phyloP scores from a whole-genome alignment of 768 basidiomycete species.

The Phaffia tasmanica region DNA sequence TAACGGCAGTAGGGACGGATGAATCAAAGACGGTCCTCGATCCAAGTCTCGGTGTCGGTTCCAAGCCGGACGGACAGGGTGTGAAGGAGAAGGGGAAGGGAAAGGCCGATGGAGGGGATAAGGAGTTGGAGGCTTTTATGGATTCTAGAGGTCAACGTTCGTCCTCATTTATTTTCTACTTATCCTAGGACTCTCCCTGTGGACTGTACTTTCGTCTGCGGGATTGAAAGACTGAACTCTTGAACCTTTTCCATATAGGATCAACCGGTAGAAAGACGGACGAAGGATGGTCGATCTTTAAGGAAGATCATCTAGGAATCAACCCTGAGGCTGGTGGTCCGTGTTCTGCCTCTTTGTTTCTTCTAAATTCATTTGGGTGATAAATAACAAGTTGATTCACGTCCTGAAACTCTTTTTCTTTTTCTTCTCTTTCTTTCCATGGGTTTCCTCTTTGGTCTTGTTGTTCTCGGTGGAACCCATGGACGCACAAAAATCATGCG shows the following conservation, averaged over 20 bases:
- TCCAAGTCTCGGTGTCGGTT: slow-evolving; percentile 21
- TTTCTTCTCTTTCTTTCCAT: slow-evolving; percentile 6
- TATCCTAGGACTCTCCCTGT: background rate
- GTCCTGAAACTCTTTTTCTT: background rate
- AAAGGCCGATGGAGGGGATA: slow-evolving; percentile 19
- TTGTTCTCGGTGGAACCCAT: background rate
- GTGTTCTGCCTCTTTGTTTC: background rate
- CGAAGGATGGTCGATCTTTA: slow-evolving; percentile 39
- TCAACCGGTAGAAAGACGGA: slow-evolving; percentile 35
- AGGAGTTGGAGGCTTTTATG: slow-evolving; percentile 35
- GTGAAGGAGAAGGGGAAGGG: slow-evolving; percentile 26
- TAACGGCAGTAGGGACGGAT: background rate
- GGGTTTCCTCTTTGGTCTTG: background rate
- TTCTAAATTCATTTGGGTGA: background rate
- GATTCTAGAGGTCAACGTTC: slow-evolving; percentile 35
- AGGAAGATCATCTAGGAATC: slow-evolving; percentile 37
- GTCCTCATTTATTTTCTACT: slow-evolving; percentile 23
- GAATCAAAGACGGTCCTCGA: slow-evolving; percentile 26
- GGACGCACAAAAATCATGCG: too few relatives aligned
- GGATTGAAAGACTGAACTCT: slow-evolving; percentile 3
- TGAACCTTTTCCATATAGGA: slow-evolving; percentile 20
- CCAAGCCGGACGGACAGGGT: slow-evolving; percentile 19
- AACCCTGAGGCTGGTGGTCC: slow-evolving; percentile 37
- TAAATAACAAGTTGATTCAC: too few relatives aligned
- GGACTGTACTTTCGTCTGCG: background rate